phyloP scores from a whole-genome alignment of 257 asterid species.

The Solanum appendiculatum region DNA sequence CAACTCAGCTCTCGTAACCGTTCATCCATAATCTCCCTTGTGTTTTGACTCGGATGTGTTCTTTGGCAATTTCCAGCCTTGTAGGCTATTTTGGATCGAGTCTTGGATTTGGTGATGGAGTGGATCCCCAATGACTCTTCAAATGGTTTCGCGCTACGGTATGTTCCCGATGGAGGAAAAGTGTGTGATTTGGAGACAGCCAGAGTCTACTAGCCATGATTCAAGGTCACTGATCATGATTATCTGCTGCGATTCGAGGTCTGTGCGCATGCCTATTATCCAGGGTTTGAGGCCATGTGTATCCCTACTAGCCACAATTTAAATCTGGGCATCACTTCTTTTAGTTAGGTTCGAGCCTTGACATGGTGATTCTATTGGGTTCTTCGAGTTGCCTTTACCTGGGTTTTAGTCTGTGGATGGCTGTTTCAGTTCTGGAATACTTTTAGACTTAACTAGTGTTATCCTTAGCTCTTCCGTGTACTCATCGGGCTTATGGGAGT shows the following conservation, averaged over 20 bases:
- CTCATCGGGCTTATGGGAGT: not conserved
- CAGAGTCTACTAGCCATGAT: not conserved
- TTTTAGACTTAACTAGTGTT: not conserved
- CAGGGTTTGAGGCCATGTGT: not conserved
- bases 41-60: not conserved
- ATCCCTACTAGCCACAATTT: not conserved
- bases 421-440: not conserved
- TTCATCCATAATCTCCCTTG: not conserved
- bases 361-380: not conserved
- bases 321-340: not conserved
- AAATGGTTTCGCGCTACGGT: not conserved
- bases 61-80: not conserved
- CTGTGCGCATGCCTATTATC: not conserved
- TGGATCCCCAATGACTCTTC: not conserved
- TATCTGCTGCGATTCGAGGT: not conserved
- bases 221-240: not conserved
- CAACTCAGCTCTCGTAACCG: not conserved
- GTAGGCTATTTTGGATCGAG: not conserved
- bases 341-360: not conserved
- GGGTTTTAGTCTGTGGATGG: not conserved
- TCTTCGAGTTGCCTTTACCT: not conserved
- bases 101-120: not conserved
- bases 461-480: not conserved
- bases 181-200: not conserved
- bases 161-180: not conserved